phyloP scores from a whole-genome alignment of 83 land plant genomes.

The Thuja plicata region DNA sequence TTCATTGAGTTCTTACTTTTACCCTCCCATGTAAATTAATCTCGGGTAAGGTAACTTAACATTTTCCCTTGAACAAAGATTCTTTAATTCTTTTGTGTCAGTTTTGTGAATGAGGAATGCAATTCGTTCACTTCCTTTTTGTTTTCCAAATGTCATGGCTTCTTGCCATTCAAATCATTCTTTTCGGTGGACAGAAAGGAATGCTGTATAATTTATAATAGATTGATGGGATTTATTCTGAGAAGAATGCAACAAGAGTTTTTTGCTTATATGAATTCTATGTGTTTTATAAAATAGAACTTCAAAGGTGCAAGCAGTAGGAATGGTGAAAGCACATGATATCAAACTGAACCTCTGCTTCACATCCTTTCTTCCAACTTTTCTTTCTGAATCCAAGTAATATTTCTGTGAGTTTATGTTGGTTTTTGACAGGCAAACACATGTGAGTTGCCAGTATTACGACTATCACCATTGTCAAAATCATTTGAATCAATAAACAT shows the following conservation, averaged over 20 bases:
- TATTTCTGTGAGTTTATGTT: background rate
- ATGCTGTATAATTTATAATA: background rate
- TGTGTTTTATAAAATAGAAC: background rate
- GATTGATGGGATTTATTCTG: background rate
- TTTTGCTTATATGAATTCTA: background rate
- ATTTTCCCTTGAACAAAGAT: slow-evolving; percentile 17
- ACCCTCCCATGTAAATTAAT: slow-evolving; percentile 73
- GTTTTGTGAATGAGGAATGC: background rate
- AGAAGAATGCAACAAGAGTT: background rate
- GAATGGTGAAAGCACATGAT: background rate
- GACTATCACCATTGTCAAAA: background rate
- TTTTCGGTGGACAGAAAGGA: background rate
- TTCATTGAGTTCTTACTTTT: slow-evolving; percentile 90
- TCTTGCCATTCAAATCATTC: background rate
- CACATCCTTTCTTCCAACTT: background rate
- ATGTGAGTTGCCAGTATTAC: background rate
- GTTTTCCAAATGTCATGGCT: background rate
- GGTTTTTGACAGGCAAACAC: background rate
- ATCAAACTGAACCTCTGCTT: background rate
- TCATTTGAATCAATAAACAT: background rate
- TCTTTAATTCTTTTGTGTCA: slow-evolving; percentile 6
- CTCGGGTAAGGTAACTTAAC: background rate
- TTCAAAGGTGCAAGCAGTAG: background rate
- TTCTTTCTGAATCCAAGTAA: background rate
- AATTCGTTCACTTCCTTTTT: slow-evolving; percentile 3